phyloP scores from a whole-genome alignment of 345 rosid genomes.

The Eutrema heterophyllum region DNA sequence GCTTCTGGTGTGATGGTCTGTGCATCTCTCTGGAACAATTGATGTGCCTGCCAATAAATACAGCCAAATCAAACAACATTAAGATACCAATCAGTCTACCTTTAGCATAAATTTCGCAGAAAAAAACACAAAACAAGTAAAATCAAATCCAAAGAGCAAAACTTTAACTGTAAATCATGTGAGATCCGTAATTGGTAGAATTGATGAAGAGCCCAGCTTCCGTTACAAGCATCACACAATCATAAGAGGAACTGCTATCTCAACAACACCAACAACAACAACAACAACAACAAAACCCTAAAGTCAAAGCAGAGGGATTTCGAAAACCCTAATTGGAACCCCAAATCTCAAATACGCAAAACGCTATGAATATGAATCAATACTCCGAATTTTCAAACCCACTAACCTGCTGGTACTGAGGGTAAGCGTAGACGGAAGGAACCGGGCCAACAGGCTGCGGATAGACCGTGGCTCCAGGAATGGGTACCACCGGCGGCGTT shows the following conservation, averaged over 20 bases:
- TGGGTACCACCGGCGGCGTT: conserved; percentile 32
- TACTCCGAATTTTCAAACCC: neutral
- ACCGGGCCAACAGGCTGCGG: conserved; percentile 47
- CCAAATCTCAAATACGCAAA: neutral
- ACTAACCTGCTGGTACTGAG: conserved; percentile 79
- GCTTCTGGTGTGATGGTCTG: conserved; percentile 96
- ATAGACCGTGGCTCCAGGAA: conserved; percentile 43
- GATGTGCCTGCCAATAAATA: conserved; percentile 63
- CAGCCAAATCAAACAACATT: conserved; percentile 11
- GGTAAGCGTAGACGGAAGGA: conserved; percentile 59
- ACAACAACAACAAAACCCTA: neutral
- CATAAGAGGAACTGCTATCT: neutral
- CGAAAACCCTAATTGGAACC: conserved; percentile 20
- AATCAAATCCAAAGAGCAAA: neutral
- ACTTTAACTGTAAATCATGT: conserved; percentile 4
- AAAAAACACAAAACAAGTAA: neutral
- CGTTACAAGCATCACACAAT: neutral
- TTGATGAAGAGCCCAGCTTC: neutral
- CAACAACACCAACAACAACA: neutral
- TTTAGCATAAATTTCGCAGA: neutral
- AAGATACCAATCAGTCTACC: neutral
- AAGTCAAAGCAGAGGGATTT: neutral
- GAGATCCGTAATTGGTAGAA: neutral
- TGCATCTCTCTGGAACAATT: conserved; percentile 91
- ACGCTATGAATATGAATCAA: neutral